phyloP scores from a whole-genome alignment of 225 moss, liverwort and hornwort species.

The Bryum argenteum region DNA sequence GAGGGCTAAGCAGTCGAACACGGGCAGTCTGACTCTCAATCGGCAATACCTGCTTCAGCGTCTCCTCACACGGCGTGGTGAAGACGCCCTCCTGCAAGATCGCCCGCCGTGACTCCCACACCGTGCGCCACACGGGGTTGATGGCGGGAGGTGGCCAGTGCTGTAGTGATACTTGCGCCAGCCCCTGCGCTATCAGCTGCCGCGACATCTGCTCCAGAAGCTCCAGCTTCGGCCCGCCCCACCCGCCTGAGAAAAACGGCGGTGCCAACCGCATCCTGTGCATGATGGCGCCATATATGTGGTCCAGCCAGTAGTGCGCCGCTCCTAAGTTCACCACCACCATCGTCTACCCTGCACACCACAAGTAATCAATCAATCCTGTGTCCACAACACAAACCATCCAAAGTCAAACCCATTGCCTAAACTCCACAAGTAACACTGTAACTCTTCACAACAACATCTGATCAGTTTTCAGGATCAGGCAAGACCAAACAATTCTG shows the following conservation, averaged over 20 bases:
- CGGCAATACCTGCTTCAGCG: constrained; percentile 79
- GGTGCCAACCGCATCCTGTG: constrained; percentile 84
- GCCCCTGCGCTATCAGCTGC: constrained; percentile 88
- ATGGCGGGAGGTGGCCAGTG: constrained; percentile 86
- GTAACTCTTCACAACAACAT: no score
- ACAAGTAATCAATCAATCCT: no score
- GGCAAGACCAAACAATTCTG: no score
- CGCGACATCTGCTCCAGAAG: constrained; percentile 82
- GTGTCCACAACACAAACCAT: background rate
- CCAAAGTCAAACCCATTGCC: no score
- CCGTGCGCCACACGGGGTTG: constrained; percentile 65
- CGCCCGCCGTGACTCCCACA: constrained; percentile 87
- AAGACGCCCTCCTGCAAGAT: constrained; percentile 79
- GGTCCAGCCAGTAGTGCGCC: constrained; percentile 92
- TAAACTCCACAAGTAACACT: no score
- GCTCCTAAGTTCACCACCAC: constrained; percentile 75
- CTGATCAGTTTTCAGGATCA: no score
- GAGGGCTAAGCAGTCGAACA: constrained; percentile 85
- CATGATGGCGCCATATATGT: constrained; percentile 89
- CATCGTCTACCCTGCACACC: constrained; percentile 49
- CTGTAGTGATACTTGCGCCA: constrained; percentile 77
- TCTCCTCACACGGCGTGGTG: constrained; percentile 79
- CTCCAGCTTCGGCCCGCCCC: constrained; percentile 88
- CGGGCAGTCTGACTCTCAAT: constrained; percentile 86
- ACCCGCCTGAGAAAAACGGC: constrained; percentile 89